Evolutionary conservation across 441 rosid genomes (phyloP).

Genomic region (Pelargonium australe): DNA sequence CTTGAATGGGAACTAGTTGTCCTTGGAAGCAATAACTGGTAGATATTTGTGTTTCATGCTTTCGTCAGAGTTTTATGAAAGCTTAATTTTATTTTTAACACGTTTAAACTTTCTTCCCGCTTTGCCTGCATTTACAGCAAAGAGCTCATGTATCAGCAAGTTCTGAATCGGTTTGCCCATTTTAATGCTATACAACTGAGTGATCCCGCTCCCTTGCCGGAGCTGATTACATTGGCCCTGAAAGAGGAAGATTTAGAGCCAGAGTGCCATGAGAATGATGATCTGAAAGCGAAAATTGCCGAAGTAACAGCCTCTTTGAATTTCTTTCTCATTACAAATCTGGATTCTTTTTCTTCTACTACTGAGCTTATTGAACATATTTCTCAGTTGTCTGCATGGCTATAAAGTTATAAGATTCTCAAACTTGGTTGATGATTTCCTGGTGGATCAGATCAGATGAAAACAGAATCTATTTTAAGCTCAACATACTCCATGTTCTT

Average conservation of each 20-base stretch:
- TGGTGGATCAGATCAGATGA: neutral
- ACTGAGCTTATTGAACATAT: constrained; percentile 1
- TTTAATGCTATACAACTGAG: constrained; percentile 84
- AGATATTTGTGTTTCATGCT: neutral
- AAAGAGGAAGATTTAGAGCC: constrained; percentile 77
- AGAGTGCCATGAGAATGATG: constrained; percentile 53
- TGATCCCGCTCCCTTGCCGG: constrained; percentile 63
- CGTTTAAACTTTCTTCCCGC: constrained; percentile 13
- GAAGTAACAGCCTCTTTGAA: constrained; percentile 40
- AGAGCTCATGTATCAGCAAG: constrained; percentile 98
- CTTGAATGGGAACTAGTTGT: neutral
- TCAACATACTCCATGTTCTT: neutral
- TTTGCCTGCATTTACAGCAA: constrained; percentile 47
- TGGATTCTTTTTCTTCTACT: constrained; percentile 8
- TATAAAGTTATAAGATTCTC: neutral
- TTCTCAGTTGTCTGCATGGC: neutral
- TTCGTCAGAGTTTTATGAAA: neutral
- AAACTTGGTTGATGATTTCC: neutral
- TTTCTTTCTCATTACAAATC: neutral
- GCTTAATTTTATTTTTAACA: neutral
- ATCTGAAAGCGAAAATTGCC: constrained; percentile 71
- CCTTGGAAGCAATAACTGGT: neutral
- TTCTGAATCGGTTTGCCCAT: constrained; percentile 72
- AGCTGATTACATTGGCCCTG: constrained; percentile 73
- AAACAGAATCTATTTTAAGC: neutral